phyloP scores from a whole-genome alignment of 129 eudicot species.

The Tanacetum coccineum region DNA sequence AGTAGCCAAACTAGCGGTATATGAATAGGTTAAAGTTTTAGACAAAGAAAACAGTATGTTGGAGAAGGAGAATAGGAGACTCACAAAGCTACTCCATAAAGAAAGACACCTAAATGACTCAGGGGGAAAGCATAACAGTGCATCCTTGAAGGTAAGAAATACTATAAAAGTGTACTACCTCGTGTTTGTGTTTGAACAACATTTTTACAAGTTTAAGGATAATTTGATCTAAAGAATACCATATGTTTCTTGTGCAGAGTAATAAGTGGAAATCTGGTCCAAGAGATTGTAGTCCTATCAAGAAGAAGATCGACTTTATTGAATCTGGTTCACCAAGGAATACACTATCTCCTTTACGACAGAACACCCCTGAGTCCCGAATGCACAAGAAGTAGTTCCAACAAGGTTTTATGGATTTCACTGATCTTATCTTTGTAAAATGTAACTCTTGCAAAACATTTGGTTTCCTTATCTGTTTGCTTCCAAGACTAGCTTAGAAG shows the following conservation, averaged over 20 bases:
- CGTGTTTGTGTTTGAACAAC: background rate
- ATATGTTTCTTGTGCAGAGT: conserved; percentile 38
- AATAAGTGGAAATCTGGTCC: conserved; percentile 71
- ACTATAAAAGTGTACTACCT: conserved; percentile 11
- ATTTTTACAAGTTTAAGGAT: background rate
- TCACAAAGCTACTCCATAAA: conserved; percentile 50
- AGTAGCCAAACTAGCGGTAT: no score
- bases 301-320: conserved; percentile 53
- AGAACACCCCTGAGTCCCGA: conserved; percentile 55
- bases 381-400: conserved; percentile 39
- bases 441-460: background rate
- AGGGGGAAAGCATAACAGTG: conserved; percentile 53
- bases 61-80: conserved; percentile 62
- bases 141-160: conserved; percentile 63
- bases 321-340: conserved; percentile 54
- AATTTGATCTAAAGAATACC: background rate
- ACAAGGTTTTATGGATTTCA: conserved; percentile 10
- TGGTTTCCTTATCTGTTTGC: background rate
- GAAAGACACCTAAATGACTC: conserved; percentile 52
- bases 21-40: conserved; percentile 62
- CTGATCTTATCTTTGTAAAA: conserved; percentile 3
- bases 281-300: conserved; percentile 54
- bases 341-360: conserved; percentile 61
- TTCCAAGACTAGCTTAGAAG: conserved; percentile 5
- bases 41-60: conserved; percentile 53